Conservation (phyloP, 169 alveolate species). For the Cryptosporidium bovis region DNA sequence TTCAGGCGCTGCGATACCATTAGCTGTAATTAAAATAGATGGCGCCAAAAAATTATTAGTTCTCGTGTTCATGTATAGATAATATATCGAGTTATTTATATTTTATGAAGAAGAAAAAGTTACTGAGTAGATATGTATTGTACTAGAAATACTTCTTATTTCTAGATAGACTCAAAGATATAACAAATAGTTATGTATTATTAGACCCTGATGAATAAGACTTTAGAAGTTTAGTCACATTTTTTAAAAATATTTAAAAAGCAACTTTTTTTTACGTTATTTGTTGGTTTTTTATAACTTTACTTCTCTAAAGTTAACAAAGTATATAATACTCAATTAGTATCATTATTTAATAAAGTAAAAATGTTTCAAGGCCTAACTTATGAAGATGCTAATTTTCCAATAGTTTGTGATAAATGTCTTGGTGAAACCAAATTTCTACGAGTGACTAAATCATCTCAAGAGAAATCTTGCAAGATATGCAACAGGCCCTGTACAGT, state of each 20-base stretch:
- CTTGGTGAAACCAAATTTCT: constrained; percentile 97
- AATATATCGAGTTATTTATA: too few relatives aligned
- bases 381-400: constrained; percentile 94
- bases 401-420: constrained; percentile 97
- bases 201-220: too few relatives aligned
- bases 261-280: background rate
- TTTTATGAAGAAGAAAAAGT: too few relatives aligned
- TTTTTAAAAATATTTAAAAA: background rate
- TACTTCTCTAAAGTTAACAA: background rate
- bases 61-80: too few relatives aligned
- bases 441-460: constrained; percentile 94
- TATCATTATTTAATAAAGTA: background rate
- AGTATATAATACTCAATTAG: background rate
- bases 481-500: constrained; percentile 97
- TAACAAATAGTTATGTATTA: too few relatives aligned
- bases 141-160: too few relatives aligned
- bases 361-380: constrained; percentile 56
- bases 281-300: background rate
- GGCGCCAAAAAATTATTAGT: too few relatives aligned
- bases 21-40: too few relatives aligned
- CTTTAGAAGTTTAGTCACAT: too few relatives aligned
- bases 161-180: too few relatives aligned
- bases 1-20: too few relatives aligned
- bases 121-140: too few relatives aligned
- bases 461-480: constrained; percentile 95